Conservation (phyloP, 2,329 filamentous ascomycete genomes). For the Xylaria sp. region DNA sequence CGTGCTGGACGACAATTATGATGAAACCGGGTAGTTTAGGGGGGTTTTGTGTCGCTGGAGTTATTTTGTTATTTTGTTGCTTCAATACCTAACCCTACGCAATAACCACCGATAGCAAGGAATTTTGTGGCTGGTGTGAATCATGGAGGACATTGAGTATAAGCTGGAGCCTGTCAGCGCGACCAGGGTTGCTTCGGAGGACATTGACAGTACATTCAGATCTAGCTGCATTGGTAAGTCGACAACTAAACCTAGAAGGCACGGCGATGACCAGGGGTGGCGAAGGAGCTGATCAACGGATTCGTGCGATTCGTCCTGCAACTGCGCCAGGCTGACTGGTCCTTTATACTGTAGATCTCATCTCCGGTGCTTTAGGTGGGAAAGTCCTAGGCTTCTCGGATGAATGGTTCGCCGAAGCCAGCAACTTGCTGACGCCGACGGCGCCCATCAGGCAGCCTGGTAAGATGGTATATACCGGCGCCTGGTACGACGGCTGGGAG, state of each 20-base stretch:
- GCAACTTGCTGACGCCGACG: slow-evolving; percentile 72
- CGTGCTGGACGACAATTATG: slow-evolving; percentile 11
- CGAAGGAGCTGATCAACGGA: slow-evolving; percentile 14
- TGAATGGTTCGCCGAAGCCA: slow-evolving; percentile 75
- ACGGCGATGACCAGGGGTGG: not conserved
- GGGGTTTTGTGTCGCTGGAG: not conserved
- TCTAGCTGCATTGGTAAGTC: slow-evolving; percentile 70
- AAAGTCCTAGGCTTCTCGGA: slow-evolving; percentile 74
- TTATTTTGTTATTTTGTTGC: not conserved
- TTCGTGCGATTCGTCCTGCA: not conserved
- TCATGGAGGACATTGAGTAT: slow-evolving; percentile 62
- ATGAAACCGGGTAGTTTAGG: slow-evolving; percentile 10
- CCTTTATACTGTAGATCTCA: slow-evolving; percentile 64
- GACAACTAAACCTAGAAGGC: slow-evolving; percentile 3
- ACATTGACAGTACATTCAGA: slow-evolving; percentile 71
- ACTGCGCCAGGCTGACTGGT: slow-evolving; percentile 34
- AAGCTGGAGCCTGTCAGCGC: slow-evolving; percentile 66
- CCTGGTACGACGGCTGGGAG: slow-evolving; percentile 79
- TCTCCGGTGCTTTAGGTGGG: slow-evolving; percentile 70
- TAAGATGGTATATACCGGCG: slow-evolving; percentile 75
- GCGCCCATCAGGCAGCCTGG: slow-evolving; percentile 71
- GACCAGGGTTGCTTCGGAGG: slow-evolving; percentile 60
- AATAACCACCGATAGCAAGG: not conserved
- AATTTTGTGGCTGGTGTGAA: slow-evolving; percentile 27
- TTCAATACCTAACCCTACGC: not conserved